These are phyloP conservation scores for Dacryopinax primogenitus DNA, from an alignment of 768 basidiomycete species.

Conservation along the genomic window DNA sequence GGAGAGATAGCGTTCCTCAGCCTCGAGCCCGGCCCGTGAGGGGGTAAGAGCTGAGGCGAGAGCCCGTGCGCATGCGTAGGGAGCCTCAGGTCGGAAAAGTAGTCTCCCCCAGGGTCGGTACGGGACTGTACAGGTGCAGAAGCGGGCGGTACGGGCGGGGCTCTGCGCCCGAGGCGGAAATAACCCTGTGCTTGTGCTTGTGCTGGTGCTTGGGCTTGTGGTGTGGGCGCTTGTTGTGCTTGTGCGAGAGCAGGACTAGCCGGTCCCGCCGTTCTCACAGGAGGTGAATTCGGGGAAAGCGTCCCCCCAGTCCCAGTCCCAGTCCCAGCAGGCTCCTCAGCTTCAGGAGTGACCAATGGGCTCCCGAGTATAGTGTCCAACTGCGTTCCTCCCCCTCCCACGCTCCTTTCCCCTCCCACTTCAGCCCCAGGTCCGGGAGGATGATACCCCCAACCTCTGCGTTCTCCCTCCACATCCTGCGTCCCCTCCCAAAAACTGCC, in stretches of 20 bases:
- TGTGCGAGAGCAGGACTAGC: no score
- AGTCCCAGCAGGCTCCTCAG: conserved; percentile 51
- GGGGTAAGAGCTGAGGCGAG: no score
- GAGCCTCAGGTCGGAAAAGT: background rate
- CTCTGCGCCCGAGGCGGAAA: background rate
- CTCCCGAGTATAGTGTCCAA: conserved; percentile 26
- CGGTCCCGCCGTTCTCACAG: no score
- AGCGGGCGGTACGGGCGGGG: background rate
- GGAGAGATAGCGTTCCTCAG: background rate
- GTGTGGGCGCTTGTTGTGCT: no score
- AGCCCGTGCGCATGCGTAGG: background rate
- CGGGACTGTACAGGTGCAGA: background rate
- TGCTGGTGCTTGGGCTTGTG: no score
- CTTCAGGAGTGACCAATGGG: conserved; percentile 24
- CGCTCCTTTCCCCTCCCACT: no score
- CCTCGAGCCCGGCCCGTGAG: no score
- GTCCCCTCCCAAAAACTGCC: conserved; percentile 68
- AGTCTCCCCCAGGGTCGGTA: background rate
- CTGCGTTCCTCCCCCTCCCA: no score
- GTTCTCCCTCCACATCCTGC: conserved; percentile 38
- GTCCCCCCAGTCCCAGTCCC: conserved; percentile 24
- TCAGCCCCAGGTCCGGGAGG: no score
- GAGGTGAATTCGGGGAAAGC: conserved; percentile 1
- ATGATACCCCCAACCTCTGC: no score
- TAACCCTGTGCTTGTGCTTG: background rate